Percentiles rank a stretch among this genome's conserved stretches.
These are phyloP conservation scores for Zygotorulaspora mrakii DNA, from an alignment of 1,139 yeast genomes.

Conservation along the genomic window DNA sequence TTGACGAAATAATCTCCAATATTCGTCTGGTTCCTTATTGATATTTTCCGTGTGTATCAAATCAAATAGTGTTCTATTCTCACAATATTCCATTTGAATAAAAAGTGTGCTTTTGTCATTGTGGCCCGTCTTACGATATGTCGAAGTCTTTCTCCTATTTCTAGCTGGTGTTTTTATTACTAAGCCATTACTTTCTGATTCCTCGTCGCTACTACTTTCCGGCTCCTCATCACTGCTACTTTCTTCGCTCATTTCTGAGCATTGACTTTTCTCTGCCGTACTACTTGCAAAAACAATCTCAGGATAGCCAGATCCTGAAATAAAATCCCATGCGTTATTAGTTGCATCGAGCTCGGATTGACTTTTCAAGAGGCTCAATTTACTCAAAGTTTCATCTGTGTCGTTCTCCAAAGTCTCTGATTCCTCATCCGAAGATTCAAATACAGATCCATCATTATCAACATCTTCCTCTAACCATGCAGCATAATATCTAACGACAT, in stretches of 20 bases:
- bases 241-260: conserved; percentile 5
- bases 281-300: conserved; percentile 55
- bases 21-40: conserved; percentile 68
- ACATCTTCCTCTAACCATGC: conserved; percentile 89
- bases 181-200: conserved; percentile 1
- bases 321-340: conserved; percentile 49
- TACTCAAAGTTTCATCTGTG: conserved; percentile 17
- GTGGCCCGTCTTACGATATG: conserved; percentile 2
- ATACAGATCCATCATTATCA: conserved; percentile 44
- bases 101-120: conserved; percentile 51
- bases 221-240: conserved; percentile 24
- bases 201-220: conserved; percentile 23
- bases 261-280: conserved; percentile 13
- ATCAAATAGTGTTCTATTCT: conserved; percentile 82
- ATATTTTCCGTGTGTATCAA: conserved; percentile 71
- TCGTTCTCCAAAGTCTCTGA: conserved; percentile 17
- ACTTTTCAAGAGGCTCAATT: conserved; percentile 30
- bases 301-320: conserved; percentile 59
- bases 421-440: conserved; percentile 36
- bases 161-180: no score
- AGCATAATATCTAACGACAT: conserved; percentile 92
- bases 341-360: conserved; percentile 27
- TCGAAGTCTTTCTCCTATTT: conserved; percentile 9
- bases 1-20: conserved; percentile 87
- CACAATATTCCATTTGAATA: conserved; percentile 98